These are phyloP conservation scores for Wallacemonas rigidus DNA, from an alignment of 208 protist species.

Conservation along the genomic window DNA sequence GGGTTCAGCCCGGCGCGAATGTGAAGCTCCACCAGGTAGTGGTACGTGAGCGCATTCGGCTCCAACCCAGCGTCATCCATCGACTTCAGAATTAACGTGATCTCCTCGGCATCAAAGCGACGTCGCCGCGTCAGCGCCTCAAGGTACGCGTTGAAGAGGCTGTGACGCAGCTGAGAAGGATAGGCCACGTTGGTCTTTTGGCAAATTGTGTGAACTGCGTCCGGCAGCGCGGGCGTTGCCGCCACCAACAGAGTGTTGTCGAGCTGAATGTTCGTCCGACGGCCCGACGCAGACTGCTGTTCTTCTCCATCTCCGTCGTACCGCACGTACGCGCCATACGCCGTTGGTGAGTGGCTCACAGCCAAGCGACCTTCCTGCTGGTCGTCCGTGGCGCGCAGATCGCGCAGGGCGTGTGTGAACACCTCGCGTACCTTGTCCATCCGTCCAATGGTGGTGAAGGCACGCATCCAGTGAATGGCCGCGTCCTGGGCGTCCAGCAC, in stretches of 20 bases:
- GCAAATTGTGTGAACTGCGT: too few relatives aligned
- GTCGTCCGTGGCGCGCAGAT: slow-evolving; percentile 26
- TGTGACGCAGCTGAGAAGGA: slow-evolving; percentile 26
- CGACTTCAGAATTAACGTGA: slow-evolving; percentile 52
- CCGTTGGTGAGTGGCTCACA: background rate
- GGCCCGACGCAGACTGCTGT: background rate
- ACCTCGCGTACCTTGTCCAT: slow-evolving; percentile 70
- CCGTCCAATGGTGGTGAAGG: slow-evolving; percentile 63
- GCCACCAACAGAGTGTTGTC: slow-evolving; percentile 6
- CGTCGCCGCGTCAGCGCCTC: slow-evolving; percentile 65
- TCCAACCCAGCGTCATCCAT: slow-evolving; percentile 49
- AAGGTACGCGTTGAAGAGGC: slow-evolving; percentile 81
- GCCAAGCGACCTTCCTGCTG: background rate
- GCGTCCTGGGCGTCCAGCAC: slow-evolving; percentile 48
- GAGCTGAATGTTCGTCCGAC: slow-evolving; percentile 10
- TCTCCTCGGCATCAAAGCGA: slow-evolving; percentile 63
- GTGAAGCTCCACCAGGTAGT: slow-evolving; percentile 84
- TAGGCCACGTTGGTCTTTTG: slow-evolving; percentile 6
- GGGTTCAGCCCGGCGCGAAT: slow-evolving; percentile 73
- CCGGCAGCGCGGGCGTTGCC: background rate
- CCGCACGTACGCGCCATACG: background rate
- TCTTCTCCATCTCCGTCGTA: background rate
- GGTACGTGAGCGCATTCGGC: slow-evolving; percentile 70
- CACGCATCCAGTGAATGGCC: slow-evolving; percentile 54
- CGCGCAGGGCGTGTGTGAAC: slow-evolving; percentile 55